Evolutionary conservation across 441 rosid species (phyloP).

Genomic region (Gossypium schwendimanii): DNA sequence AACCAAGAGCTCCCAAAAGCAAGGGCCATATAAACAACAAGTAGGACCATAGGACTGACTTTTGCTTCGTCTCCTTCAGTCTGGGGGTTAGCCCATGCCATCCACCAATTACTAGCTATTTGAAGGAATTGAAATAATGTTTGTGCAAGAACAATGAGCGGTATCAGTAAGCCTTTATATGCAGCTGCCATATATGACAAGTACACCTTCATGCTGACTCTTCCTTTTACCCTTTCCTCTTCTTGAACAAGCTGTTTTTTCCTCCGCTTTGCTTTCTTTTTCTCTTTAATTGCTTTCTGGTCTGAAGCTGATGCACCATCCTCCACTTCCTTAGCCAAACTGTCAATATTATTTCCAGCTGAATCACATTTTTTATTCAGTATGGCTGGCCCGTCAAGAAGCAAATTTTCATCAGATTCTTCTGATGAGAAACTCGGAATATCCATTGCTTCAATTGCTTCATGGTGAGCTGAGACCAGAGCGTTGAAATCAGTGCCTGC

Average conservation of each 20-base stretch:
- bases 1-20: constrained; percentile 98
- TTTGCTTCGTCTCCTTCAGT: constrained; percentile 86
- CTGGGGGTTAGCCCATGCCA: constrained; percentile 99
- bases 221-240: constrained; percentile 96
- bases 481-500: constrained; percentile 94
- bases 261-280: constrained; percentile 84
- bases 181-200: constrained; percentile 98
- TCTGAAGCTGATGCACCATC: constrained; percentile 74
- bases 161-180: constrained; percentile 82
- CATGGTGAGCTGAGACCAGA: constrained; percentile 92
- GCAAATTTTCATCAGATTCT: constrained; percentile 68
- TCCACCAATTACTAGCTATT: constrained; percentile 99
- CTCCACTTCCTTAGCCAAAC: constrained; percentile 78
- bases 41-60: constrained; percentile 75
- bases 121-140: constrained; percentile 90
- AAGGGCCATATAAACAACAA: constrained; percentile 85
- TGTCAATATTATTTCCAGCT: constrained; percentile 50
- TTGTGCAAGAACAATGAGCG: constrained; percentile 86
- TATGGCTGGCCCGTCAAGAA: constrained; percentile 30
- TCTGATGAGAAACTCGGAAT: constrained; percentile 79
- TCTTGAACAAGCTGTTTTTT: constrained; percentile 97
- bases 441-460: constrained; percentile 98
- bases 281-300: constrained; percentile 82
- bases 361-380: constrained; percentile 48
- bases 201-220: constrained; percentile 94